phyloP scores from a whole-genome alignment of 371 early-diverging fungal species.

The Chytridiales sp. region DNA sequence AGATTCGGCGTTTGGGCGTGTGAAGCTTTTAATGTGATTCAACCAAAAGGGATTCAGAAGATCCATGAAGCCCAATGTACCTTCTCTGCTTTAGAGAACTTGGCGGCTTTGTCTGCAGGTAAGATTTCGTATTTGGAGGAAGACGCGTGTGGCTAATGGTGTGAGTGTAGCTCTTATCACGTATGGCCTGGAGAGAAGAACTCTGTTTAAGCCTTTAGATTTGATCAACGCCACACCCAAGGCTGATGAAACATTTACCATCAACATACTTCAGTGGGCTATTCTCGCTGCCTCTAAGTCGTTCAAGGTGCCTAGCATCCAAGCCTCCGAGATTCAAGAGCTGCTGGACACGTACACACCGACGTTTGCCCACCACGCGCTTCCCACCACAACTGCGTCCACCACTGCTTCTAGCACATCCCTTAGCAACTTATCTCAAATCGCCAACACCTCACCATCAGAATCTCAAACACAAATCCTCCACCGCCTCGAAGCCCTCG shows the following conservation, averaged over 20 bases:
- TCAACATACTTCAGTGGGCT: slow-evolving; percentile 25
- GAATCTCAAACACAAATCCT: too few species aligned
- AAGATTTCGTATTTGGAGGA: not conserved
- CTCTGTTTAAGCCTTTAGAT: slow-evolving; percentile 33
- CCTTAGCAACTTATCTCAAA: too few species aligned
- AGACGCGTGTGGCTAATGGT: not conserved
- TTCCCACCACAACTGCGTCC: too few species aligned
- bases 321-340: not conserved
- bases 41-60: slow-evolving; percentile 7
- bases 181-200: slow-evolving; percentile 27
- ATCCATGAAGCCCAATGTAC: slow-evolving; percentile 17
- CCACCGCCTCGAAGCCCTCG: too few species aligned
- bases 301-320: not conserved
- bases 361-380: too few species aligned
- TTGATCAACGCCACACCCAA: slow-evolving; percentile 32
- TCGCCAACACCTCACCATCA: too few species aligned
- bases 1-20: slow-evolving; percentile 21
- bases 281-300: slow-evolving; percentile 27
- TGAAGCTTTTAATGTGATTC: slow-evolving; percentile 22
- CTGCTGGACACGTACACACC: not conserved
- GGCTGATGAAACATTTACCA: slow-evolving; percentile 34
- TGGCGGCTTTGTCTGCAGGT: slow-evolving; percentile 33
- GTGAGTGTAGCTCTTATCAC: slow-evolving; percentile 21
- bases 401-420: too few species aligned
- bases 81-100: slow-evolving; percentile 27